These are phyloP conservation scores for Candida nitratophila DNA, from an alignment of 805 yeast genomes.

Conservation along the genomic window DNA sequence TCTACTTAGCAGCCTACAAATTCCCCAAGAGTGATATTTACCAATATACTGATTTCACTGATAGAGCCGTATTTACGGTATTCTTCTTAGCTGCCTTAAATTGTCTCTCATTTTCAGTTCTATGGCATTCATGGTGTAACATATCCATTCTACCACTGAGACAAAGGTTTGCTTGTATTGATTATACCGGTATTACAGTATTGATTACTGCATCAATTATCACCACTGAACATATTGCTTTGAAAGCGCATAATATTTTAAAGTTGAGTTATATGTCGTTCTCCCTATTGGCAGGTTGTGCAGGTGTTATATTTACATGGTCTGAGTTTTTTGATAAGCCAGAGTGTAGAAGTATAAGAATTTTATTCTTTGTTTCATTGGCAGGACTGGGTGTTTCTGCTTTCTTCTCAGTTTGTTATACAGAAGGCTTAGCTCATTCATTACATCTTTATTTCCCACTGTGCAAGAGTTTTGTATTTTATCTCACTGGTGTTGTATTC, in stretches of 20 bases:
- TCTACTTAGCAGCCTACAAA: conserved; percentile 49
- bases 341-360: conserved; percentile 72
- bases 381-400: conserved; percentile 72
- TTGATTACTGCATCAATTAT: conserved; percentile 84
- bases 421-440: conserved; percentile 50
- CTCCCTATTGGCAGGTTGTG: conserved; percentile 58
- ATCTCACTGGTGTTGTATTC: conserved; percentile 74
- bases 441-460: conserved; percentile 59
- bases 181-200: conserved; percentile 89
- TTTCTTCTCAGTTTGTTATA: conserved; percentile 44
- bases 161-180: conserved; percentile 82
- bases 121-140: conserved; percentile 90
- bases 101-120: conserved; percentile 70
- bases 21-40: conserved; percentile 57
- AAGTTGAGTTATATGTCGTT: conserved; percentile 47
- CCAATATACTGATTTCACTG: conserved; percentile 29
- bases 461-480: conserved; percentile 65
- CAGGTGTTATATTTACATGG: conserved; percentile 83
- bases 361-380: conserved; percentile 70
- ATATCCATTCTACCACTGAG: conserved; percentile 59
- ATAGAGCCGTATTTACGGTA: conserved; percentile 48
- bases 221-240: conserved; percentile 75
- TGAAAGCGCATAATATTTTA: conserved; percentile 49
- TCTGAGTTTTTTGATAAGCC: conserved; percentile 87
- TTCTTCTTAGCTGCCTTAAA: conserved; percentile 68